Evolutionary conservation across 768 basidiomycete genomes (phyloP), one percentile per base, ranked within the genome.

Genomic region (Hygrophoropsis aurantiaca): DNA sequence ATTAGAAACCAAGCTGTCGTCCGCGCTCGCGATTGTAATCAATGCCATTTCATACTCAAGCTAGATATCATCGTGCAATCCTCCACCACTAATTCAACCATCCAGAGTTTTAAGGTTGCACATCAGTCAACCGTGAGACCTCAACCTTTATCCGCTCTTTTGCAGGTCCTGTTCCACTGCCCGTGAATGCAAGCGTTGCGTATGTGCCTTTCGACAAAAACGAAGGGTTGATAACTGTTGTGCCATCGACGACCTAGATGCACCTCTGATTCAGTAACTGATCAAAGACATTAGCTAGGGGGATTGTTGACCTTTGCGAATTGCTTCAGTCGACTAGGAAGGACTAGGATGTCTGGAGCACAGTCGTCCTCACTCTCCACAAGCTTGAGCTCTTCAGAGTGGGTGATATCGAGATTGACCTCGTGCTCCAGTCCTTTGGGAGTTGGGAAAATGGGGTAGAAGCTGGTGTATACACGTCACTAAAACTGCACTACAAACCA

Each of bases 361-460:
- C 68, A 70, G 23, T 75, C 76, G 4, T 77, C 59, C 7, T 47
- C 56, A 3, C 50, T 59, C 13, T 63, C 65, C 11, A 62, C 51
- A 3, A 74, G 45, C 24, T 52, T 69, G 39, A 85, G 65, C 19
- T 74, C 65, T 5, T 76, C 69, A 26, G 77, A 78, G 68, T 97
- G 95, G 16, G 87, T 84, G 13, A 97, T 75, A 59, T 97, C 94
- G 33, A 99, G 77, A 60, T 97, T 94, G 47, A 97, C 82, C 59
- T 95, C 92, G 30, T 79, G 74, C 2, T 84, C 73, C 15, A 87
- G 66, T 5, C 88, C 87, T 11, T 75, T 61, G 0, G 97, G 92
- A 1, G 83, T 79, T 8, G 97, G 97, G 66, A 97, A 97, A 33
- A 97, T 67, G 0, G 97, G 97, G 62, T 98, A 99, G 71, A 97